phyloP scores from a whole-genome alignment of 139 green algal genomes.

The Chlamydomonas urium region DNA sequence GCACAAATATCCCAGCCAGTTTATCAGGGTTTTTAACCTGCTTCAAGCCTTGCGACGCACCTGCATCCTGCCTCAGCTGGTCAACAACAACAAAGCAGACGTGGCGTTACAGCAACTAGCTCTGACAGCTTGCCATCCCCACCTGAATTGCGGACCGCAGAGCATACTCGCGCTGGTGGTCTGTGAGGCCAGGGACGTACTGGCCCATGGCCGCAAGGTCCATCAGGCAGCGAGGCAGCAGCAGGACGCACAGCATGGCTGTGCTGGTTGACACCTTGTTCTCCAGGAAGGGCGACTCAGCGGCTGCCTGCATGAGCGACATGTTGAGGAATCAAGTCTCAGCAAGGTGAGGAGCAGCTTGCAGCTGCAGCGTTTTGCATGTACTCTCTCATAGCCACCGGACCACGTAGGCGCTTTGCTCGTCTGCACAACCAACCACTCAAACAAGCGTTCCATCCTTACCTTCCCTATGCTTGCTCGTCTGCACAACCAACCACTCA shows the following conservation, averaged over 20 bases:
- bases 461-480: too few relatives aligned
- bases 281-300: slow-evolving; percentile 76
- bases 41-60: too few relatives aligned
- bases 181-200: not conserved
- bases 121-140: too few relatives aligned
- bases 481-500: not conserved
- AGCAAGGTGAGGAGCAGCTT: not conserved
- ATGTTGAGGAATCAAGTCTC: not conserved
- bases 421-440: not conserved
- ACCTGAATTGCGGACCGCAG: slow-evolving; percentile 40
- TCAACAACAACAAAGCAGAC: too few relatives aligned
- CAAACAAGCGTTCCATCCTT: not conserved
- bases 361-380: too few relatives aligned
- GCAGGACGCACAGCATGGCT: slow-evolving; percentile 69
- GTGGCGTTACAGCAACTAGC: too few relatives aligned
- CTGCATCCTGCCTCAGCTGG: too few relatives aligned
- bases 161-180: slow-evolving; percentile 35
- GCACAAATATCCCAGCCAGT: too few relatives aligned
- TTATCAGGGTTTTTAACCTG: too few relatives aligned
- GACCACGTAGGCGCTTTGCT: too few relatives aligned
- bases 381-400: too few relatives aligned
- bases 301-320: slow-evolving; percentile 41
- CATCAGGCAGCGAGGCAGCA: slow-evolving; percentile 45
- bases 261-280: slow-evolving; percentile 36
- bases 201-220: not conserved